A percentile compares a stretch with the other conserved stretches of the same genome.
phyloP scores from a whole-genome alignment of 2,329 filamentous ascomycete genomes.

The Epichloe elymi region DNA sequence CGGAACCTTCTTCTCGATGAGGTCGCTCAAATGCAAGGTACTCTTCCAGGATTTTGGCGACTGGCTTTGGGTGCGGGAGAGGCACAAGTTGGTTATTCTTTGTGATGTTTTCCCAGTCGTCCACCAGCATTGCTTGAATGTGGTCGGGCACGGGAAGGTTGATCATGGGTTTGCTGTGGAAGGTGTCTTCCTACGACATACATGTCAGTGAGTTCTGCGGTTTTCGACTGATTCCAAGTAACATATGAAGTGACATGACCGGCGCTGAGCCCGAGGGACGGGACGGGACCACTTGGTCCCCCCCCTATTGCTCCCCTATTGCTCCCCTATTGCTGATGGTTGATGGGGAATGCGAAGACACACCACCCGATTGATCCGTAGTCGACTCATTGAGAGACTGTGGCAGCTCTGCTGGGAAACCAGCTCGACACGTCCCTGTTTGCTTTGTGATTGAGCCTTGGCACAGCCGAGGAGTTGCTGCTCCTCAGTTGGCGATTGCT shows the following conservation, averaged over 20 bases:
- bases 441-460: background rate
- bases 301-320: background rate
- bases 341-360: background rate
- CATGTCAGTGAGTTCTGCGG: background rate
- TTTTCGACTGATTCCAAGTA: background rate
- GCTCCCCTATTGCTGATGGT: too few relatives aligned
- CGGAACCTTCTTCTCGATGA: slow-evolving; percentile 50
- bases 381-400: background rate
- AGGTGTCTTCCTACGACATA: slow-evolving; percentile 63
- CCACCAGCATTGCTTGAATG: slow-evolving; percentile 83
- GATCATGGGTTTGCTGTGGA: slow-evolving; percentile 72
- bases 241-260: background rate
- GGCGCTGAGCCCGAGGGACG: too few relatives aligned
- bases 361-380: slow-evolving; percentile 1
- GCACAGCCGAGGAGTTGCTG: background rate
- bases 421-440: background rate
- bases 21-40: slow-evolving; percentile 60
- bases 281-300: background rate
- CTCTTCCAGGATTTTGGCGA: slow-evolving; percentile 65
- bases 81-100: slow-evolving; percentile 86
- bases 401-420: background rate
- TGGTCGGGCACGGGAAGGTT: slow-evolving; percentile 78
- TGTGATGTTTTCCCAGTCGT: slow-evolving; percentile 98
- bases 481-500: background rate
- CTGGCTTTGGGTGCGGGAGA: slow-evolving; percentile 64